Conservation (phyloP, 257 asterid species). For the Nicotiana attenuata region DNA sequence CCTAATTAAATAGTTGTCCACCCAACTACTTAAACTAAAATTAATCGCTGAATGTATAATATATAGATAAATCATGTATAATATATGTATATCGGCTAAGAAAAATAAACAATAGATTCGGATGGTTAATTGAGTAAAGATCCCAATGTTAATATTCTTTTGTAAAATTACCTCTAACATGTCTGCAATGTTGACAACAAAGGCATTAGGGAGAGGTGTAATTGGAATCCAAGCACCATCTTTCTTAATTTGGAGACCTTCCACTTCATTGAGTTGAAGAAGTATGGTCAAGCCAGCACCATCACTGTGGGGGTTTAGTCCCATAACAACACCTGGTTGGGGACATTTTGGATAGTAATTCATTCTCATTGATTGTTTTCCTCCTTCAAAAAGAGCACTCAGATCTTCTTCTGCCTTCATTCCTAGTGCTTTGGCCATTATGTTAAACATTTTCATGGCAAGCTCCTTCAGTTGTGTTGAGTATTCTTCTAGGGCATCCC, state of each 20-base stretch:
- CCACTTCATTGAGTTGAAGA: not conserved
- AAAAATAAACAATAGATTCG: too few relatives aligned
- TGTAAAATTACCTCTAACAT: not conserved
- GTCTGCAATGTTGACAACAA: constrained; percentile 13
- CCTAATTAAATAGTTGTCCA: too few relatives aligned
- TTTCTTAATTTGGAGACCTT: constrained; percentile 15
- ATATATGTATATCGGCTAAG: too few relatives aligned
- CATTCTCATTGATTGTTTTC: not conserved
- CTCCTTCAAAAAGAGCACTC: not conserved
- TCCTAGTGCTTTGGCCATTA: not conserved
- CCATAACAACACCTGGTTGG: not conserved
- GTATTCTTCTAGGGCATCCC: not conserved
- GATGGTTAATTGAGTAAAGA: too few relatives aligned
- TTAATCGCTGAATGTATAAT: too few relatives aligned
- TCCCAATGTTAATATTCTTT: too few relatives aligned
- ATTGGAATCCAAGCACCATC: constrained; percentile 3
- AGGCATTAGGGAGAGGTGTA: constrained; percentile 14
- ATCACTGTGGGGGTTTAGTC: constrained; percentile 14
- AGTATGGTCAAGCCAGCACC: constrained; percentile 14
- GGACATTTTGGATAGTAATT: constrained; percentile 12
- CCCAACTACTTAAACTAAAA: too few relatives aligned
- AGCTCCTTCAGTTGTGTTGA: not conserved
- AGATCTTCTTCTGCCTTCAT: not conserved
- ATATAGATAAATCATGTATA: too few relatives aligned
- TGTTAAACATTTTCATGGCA: not conserved